phyloP scores from a whole-genome alignment of 2,329 filamentous ascomycete species.

The Lasiodiplodia sp. region DNA sequence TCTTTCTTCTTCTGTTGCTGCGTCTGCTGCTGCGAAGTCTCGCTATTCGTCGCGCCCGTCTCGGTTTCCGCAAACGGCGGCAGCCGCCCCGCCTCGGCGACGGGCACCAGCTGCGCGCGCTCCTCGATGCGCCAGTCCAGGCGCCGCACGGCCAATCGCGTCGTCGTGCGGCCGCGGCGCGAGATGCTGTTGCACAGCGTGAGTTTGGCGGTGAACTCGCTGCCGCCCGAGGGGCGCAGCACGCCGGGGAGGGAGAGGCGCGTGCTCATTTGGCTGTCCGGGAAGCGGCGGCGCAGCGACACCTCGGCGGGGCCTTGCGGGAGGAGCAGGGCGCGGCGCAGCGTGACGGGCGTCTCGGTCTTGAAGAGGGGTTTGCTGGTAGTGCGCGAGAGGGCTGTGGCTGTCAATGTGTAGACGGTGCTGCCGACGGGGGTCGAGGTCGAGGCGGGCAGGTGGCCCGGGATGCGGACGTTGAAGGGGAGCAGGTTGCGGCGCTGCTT shows the following conservation, averaged over 20 bases:
- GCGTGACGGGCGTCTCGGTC: not conserved
- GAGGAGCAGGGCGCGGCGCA: not conserved
- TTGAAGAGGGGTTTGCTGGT: not conserved
- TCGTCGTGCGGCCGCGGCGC: constrained; percentile 6
- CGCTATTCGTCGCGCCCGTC: not conserved
- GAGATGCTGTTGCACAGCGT: not conserved
- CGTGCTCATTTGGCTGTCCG: not conserved
- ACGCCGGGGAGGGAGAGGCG: constrained; percentile 1
- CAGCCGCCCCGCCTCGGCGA: not conserved
- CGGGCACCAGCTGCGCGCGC: not conserved
- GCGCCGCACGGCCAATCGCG: not conserved
- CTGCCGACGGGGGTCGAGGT: constrained; percentile 11
- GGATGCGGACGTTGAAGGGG: constrained; percentile 20
- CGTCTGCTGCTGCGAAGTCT: not conserved
- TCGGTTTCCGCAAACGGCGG: not conserved
- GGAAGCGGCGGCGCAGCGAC: constrained; percentile 14
- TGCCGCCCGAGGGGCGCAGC: not conserved
- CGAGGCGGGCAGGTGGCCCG: constrained; percentile 11
- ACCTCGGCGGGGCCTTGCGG: not conserved
- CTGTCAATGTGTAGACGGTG: constrained; percentile 3
- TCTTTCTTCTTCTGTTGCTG: not conserved
- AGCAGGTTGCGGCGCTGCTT: constrained; percentile 1
- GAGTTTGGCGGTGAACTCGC: not conserved
- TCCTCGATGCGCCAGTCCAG: constrained; percentile 22
- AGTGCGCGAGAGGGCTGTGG: not conserved